Conservation (phyloP, 2,329 filamentous ascomycete species). For the Penicillium hesseltinei region DNA sequence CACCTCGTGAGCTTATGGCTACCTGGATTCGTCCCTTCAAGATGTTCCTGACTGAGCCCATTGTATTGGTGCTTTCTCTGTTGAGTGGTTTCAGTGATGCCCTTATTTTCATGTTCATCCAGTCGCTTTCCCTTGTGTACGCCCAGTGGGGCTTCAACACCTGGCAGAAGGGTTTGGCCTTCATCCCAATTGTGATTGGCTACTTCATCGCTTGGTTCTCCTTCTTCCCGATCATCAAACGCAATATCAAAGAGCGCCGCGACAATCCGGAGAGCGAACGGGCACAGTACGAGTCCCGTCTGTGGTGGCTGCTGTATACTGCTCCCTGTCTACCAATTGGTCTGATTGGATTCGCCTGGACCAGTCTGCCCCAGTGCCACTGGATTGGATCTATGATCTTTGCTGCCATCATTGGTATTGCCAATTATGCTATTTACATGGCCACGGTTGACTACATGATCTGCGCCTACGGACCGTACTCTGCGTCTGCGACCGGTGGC, state of each 20-base stretch:
- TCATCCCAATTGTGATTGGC: slow-evolving; percentile 57
- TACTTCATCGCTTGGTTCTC: slow-evolving; percentile 60
- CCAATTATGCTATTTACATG: slow-evolving; percentile 64
- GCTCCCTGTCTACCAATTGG: slow-evolving; percentile 60
- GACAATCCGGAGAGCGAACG: slow-evolving; percentile 49
- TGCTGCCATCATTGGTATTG: slow-evolving; percentile 59
- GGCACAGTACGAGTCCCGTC: slow-evolving; percentile 65
- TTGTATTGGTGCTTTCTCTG: slow-evolving; percentile 60
- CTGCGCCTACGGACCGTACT: slow-evolving; percentile 64
- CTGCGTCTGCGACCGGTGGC: slow-evolving; percentile 64
- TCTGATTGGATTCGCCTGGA: slow-evolving; percentile 63
- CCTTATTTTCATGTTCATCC: slow-evolving; percentile 66
- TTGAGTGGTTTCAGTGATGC: slow-evolving; percentile 64
- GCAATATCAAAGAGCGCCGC: slow-evolving; percentile 47
- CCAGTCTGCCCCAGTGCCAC: slow-evolving; percentile 53
- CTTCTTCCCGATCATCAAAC: slow-evolving; percentile 56
- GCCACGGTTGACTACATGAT: slow-evolving; percentile 68
- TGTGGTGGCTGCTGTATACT: slow-evolving; percentile 61
- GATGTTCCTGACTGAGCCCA: slow-evolving; percentile 65
- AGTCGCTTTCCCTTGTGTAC: slow-evolving; percentile 61
- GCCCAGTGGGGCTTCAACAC: slow-evolving; percentile 58
- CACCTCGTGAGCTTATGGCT: slow-evolving; percentile 54
- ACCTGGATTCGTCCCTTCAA: slow-evolving; percentile 62
- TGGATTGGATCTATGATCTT: slow-evolving; percentile 65
- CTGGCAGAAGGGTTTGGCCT: slow-evolving; percentile 50